Conservation (phyloP, 192 early-diverging fungal species). For the Ambispora gerdemannii region DNA sequence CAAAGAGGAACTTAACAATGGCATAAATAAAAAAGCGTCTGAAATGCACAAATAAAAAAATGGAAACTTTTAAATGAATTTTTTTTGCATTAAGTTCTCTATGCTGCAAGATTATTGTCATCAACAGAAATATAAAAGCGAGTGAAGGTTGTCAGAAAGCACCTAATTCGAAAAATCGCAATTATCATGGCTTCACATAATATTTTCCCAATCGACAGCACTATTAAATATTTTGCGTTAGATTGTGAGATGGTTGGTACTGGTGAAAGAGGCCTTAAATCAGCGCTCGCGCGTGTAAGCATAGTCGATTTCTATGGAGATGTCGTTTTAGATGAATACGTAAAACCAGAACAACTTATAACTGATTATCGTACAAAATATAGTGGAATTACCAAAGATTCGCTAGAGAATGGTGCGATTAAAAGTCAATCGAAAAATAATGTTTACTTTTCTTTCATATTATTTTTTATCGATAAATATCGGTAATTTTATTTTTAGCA, state of each 20-base stretch:
- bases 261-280: constrained; percentile 58
- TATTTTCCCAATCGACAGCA: no score
- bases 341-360: constrained; percentile 59
- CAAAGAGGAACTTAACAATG: no score
- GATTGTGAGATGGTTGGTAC: constrained; percentile 90
- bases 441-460: background rate
- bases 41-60: no score
- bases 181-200: no score
- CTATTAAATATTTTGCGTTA: constrained; percentile 71
- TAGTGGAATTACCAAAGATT: constrained; percentile 60
- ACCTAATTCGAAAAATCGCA: no score
- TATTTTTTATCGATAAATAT: no score
- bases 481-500: background rate
- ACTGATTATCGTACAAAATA: constrained; percentile 76
- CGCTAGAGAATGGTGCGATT: background rate
- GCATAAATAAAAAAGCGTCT: no score
- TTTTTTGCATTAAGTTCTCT: no score
- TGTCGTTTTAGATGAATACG: constrained; percentile 62
- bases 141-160: no score
- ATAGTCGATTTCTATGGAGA: constrained; percentile 78
- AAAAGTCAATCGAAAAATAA: background rate
- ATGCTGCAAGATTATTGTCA: no score
- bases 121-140: no score
- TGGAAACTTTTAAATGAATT: no score
- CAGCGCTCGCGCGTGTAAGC: constrained; percentile 70